Percentiles rank a stretch among this genome's conserved stretches.
These are phyloP conservation scores for Penicillium sp. DNA, from an alignment of 2,329 filamentous ascomycete genomes.

Conservation along the genomic window DNA sequence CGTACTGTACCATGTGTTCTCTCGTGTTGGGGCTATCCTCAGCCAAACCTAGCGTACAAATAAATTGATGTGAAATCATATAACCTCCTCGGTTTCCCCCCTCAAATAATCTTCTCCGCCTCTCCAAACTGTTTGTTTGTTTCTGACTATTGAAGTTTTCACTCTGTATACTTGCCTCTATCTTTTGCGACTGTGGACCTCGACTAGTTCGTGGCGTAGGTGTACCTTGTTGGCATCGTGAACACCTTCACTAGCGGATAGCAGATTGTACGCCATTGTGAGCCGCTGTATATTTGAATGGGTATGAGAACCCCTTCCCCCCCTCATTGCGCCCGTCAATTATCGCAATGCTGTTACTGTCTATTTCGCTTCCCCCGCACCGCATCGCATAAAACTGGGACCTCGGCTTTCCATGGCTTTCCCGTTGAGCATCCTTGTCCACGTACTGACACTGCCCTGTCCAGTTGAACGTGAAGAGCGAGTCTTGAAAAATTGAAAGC, in stretches of 20 bases:
- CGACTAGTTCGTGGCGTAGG: no score
- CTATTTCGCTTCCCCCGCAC: background rate
- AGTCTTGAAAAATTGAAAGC: background rate
- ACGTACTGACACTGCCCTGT: background rate
- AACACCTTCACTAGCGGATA: background rate
- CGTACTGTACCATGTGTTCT: slow-evolving; percentile 4
- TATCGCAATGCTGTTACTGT: background rate
- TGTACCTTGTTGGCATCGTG: background rate
- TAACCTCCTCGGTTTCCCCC: slow-evolving; percentile 15
- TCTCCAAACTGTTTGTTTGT: slow-evolving; percentile 7
- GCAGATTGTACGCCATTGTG: background rate
- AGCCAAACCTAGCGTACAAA: background rate
- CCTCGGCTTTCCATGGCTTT: background rate
- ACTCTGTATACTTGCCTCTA: background rate
- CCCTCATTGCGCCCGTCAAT: background rate
- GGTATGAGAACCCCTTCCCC: background rate
- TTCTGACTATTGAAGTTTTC: background rate
- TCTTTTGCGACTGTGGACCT: background rate
- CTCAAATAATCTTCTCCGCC: slow-evolving; percentile 8
- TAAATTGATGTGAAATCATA: slow-evolving; percentile 8
- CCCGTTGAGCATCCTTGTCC: background rate
- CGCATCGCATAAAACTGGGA: background rate
- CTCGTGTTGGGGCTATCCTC: background rate
- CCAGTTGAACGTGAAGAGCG: background rate
- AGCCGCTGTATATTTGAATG: slow-evolving; percentile 2